Evolutionary conservation across 1,284 basidiomycete genomes (phyloP).

Genomic region (Pseudozyma sp.): DNA sequence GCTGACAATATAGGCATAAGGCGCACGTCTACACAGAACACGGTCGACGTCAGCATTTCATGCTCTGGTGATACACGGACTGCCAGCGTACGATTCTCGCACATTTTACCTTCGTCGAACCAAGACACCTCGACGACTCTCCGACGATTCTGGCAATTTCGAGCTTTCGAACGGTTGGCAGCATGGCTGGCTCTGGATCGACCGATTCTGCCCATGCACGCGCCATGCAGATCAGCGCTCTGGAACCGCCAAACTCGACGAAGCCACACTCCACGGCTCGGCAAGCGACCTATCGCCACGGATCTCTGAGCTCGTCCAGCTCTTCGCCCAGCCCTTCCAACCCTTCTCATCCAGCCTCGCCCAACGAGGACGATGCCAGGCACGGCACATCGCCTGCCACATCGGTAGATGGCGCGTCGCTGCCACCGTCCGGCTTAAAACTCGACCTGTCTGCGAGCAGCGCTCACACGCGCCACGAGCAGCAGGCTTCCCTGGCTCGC

Average conservation of each 20-base stretch:
- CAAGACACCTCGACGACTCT: too few relatives aligned
- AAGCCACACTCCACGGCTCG: neutral
- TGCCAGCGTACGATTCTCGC: too few relatives aligned
- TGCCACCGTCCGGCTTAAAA: conserved; percentile 26
- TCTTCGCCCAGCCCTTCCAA: conserved; percentile 33
- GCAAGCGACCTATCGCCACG: conserved; percentile 4
- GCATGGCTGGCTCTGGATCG: conserved; percentile 3
- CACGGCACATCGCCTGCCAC: conserved; percentile 42
- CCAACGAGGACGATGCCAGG: conserved; percentile 36
- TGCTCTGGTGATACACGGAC: too few relatives aligned
- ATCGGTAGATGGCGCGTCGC: conserved; percentile 26
- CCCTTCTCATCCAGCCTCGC: conserved; percentile 35
- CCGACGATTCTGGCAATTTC: too few relatives aligned
- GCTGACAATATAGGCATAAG: conserved; percentile 13
- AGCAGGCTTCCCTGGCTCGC: conserved; percentile 32
- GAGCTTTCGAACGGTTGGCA: too few relatives aligned
- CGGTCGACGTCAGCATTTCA: neutral
- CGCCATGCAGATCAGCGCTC: conserved; percentile 7
- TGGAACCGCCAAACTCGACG: conserved; percentile 3
- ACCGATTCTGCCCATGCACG: conserved; percentile 8
- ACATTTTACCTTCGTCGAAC: too few relatives aligned
- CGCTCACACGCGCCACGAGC: conserved; percentile 28
- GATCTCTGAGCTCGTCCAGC: conserved; percentile 18
- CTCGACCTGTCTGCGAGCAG: conserved; percentile 21
- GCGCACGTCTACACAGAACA: conserved; percentile 26